phyloP scores from a whole-genome alignment of 2,329 filamentous ascomycete species.

The Huntiella abstrusa region DNA sequence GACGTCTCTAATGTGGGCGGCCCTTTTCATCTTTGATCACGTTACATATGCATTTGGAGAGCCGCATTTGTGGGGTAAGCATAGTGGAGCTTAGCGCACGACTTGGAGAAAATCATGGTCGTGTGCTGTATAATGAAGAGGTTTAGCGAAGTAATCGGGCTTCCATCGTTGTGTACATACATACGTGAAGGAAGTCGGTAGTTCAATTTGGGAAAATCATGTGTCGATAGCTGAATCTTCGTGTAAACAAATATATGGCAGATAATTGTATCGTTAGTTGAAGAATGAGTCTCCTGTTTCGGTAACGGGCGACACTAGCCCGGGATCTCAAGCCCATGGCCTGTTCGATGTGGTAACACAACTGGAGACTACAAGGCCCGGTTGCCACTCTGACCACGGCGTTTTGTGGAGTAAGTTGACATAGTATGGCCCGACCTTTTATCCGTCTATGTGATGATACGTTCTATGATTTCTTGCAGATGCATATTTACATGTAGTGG shows the following conservation, averaged over 20 bases:
- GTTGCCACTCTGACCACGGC: neutral
- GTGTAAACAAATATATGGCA: neutral
- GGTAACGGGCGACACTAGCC: too few species aligned
- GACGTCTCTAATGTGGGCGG: too few species aligned
- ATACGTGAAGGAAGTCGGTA: too few species aligned
- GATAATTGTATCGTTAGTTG: neutral
- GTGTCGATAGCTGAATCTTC: neutral
- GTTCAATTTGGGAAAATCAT: neutral
- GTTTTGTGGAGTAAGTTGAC: neutral
- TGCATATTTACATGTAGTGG: too few species aligned
- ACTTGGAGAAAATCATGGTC: neutral
- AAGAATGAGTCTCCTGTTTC: neutral
- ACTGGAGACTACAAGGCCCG: neutral
- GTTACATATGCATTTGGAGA: too few species aligned
- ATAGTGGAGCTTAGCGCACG: too few species aligned
- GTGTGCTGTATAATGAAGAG: neutral
- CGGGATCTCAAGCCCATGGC: too few species aligned
- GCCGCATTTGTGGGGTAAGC: too few species aligned
- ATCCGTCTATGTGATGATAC: neutral
- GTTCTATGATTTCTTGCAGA: neutral
- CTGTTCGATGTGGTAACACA: neutral
- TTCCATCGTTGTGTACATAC: too few species aligned
- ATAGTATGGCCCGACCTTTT: neutral
- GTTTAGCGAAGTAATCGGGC: neutral
- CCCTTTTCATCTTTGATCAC: too few species aligned